phyloP scores from a whole-genome alignment of 179 eudicot species.

The Actinidia polygama region DNA sequence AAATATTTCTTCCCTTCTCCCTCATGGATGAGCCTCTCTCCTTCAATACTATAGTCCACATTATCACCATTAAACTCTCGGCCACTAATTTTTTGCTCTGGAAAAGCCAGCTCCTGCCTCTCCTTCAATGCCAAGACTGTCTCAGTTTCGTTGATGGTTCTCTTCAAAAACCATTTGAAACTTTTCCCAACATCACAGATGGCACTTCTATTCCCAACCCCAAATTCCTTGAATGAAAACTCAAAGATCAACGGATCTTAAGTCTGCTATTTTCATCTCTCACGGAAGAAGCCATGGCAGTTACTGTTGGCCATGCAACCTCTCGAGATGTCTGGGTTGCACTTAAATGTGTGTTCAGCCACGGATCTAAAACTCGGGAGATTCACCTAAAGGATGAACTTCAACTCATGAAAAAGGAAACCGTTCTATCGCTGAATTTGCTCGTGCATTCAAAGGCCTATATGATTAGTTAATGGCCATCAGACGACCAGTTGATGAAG shows the following conservation, averaged over 20 bases:
- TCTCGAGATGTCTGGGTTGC: conserved; percentile 11
- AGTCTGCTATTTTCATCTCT: background rate
- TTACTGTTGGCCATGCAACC: background rate
- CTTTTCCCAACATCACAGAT: background rate
- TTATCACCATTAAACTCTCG: background rate
- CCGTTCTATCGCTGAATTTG: background rate
- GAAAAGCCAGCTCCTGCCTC: background rate
- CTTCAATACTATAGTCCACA: conserved; percentile 10
- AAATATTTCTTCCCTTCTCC: background rate
- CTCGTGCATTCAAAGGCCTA: background rate
- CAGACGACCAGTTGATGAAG: background rate
- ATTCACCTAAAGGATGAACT: conserved; percentile 6
- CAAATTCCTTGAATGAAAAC: background rate
- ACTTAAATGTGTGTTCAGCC: conserved; percentile 4
- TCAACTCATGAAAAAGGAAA: background rate
- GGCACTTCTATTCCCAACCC: background rate
- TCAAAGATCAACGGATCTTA: background rate
- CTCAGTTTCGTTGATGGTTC: background rate
- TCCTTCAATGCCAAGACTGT: background rate
- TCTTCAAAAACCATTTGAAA: background rate
- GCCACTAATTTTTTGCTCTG: background rate
- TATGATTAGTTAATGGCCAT: background rate
- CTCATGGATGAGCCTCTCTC: background rate
- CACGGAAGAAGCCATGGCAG: conserved; percentile 24
- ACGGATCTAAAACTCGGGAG: background rate